Conservation (phyloP, 768 basidiomycete species). For the Hirschioporus abietinus region DNA sequence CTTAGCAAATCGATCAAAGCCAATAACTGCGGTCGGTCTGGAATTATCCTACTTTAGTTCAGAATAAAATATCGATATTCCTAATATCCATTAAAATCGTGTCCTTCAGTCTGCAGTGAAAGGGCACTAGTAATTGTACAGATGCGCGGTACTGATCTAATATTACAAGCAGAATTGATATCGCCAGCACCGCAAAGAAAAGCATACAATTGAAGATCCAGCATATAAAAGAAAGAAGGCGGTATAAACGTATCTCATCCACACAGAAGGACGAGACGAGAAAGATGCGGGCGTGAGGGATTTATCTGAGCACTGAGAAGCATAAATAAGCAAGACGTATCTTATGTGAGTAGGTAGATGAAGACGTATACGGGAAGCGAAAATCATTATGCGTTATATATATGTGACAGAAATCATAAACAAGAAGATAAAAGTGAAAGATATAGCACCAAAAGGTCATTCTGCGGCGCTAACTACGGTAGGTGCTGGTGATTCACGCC, state of each 20-base stretch:
- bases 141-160: background rate
- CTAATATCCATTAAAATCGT: background rate
- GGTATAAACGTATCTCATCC: background rate
- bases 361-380: background rate
- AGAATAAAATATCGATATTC: constrained; percentile 19
- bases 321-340: too few species aligned
- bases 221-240: background rate
- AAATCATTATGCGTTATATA: background rate
- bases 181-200: background rate
- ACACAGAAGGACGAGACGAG: background rate
- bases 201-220: background rate
- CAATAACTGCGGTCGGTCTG: constrained; percentile 85
- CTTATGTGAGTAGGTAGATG: background rate
- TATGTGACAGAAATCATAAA: background rate
- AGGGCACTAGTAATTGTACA: background rate
- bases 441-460: background rate
- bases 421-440: background rate
- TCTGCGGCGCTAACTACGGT: background rate
- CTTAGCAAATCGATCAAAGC: constrained; percentile 76
- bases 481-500: background rate
- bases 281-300: background rate
- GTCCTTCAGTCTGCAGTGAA: background rate
- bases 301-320: too few species aligned
- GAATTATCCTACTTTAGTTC: constrained; percentile 92
- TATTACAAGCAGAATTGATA: background rate